These are phyloP conservation scores for Xylaria curta DNA, from an alignment of 495 filamentous ascomycete genomes.

Conservation along the genomic window DNA sequence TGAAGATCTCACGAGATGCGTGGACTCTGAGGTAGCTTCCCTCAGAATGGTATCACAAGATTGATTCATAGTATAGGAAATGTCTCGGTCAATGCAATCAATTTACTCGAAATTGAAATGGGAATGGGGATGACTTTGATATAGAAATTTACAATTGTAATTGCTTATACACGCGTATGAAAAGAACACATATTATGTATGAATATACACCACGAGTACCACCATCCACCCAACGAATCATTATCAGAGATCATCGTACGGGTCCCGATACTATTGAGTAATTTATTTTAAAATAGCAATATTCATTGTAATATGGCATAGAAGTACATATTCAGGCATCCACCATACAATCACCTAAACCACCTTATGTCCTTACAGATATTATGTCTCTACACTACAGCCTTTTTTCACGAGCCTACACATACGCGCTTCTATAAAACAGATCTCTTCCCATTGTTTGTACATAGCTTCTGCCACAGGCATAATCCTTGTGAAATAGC, in stretches of 20 bases:
- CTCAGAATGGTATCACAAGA: background rate
- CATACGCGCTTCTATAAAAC: background rate
- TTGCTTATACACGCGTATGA: background rate
- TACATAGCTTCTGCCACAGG: background rate
- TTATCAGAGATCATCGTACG: background rate
- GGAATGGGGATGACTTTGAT: background rate
- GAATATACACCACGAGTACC: background rate
- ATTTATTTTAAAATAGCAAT: background rate
- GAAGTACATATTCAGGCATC: background rate
- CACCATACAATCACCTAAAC: background rate
- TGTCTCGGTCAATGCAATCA: background rate
- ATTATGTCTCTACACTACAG: background rate
- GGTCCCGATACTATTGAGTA: background rate
- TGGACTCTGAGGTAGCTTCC: background rate
- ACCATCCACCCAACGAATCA: background rate
- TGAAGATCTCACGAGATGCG: background rate
- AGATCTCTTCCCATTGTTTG: background rate
- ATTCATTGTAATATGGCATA: background rate
- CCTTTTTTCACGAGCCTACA: too few species aligned
- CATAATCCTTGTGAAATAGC: background rate
- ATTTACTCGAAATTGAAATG: background rate
- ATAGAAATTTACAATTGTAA: background rate
- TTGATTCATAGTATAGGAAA: background rate
- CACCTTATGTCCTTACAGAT: background rate
- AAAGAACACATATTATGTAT: background rate